A percentile compares a stretch with the other conserved stretches of the same genome.
These are phyloP conservation scores for Bryoerythrophyllum caledonicum DNA, from an alignment of 225 moss, liverwort and hornwort genomes.

Conservation along the genomic window DNA sequence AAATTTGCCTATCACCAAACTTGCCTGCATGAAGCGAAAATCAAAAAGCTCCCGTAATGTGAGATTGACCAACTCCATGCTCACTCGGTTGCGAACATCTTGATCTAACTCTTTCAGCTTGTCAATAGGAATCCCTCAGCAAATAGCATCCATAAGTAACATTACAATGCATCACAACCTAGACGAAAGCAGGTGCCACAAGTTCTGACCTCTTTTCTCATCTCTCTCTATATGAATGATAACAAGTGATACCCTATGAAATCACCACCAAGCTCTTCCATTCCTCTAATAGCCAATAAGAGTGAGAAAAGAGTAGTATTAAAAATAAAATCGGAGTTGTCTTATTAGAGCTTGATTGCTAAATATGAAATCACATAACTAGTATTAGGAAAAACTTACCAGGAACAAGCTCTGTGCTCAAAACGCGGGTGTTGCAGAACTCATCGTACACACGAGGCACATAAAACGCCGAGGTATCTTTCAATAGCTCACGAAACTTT, in stretches of 20 bases:
- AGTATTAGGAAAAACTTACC: too few relatives aligned
- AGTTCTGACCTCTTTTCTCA: too few relatives aligned
- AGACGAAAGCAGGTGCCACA: neutral
- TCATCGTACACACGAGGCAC: slow-evolving; percentile 90
- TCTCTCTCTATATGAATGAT: too few relatives aligned
- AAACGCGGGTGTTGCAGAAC: slow-evolving; percentile 71
- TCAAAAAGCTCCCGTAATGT: slow-evolving; percentile 84
- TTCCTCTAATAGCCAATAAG: too few relatives aligned
- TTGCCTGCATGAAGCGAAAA: slow-evolving; percentile 86
- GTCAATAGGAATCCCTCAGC: slow-evolving; percentile 79
- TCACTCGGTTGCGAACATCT: slow-evolving; percentile 69
- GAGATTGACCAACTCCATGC: slow-evolving; percentile 64
- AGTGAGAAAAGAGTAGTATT: too few relatives aligned
- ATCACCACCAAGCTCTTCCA: too few relatives aligned
- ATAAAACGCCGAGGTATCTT: slow-evolving; percentile 60
- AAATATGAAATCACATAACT: too few relatives aligned
- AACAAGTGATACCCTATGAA: neutral
- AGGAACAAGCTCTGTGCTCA: slow-evolving; percentile 90
- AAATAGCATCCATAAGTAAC: slow-evolving; percentile 16
- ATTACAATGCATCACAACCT: slow-evolving; percentile 6
- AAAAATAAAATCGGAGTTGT: too few relatives aligned
- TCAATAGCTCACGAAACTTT: slow-evolving; percentile 67
- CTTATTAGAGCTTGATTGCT: too few relatives aligned
- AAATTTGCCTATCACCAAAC: slow-evolving; percentile 1
- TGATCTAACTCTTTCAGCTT: slow-evolving; percentile 81